Base-by-base conservation (phyloP, 805 yeast genomes). In the Sugiyamaella valdiviana region DNA sequence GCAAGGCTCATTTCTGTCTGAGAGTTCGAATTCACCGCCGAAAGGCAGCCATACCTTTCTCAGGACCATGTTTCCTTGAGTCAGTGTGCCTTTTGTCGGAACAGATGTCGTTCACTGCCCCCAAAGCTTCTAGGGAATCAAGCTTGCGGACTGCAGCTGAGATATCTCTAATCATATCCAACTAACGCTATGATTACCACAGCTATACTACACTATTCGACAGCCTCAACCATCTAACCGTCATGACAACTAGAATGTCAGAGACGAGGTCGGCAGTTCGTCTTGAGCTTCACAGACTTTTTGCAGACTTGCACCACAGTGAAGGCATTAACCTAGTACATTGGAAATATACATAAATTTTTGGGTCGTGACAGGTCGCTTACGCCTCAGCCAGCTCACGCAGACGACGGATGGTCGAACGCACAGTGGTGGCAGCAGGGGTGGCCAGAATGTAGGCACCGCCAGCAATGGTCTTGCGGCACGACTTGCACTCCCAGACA, bases 361-460 rank as follows among this genome's bases (percentile, higher is more conserved):
- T 36, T 17, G 21, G 35, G 19, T 19, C 19, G 21, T 36, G 10
- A 36, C 3, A n/a, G n/a, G 19, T 12, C 39, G 17, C 38, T 86
- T 90, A 93, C 73, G 96, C 99, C 81, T 93, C 99, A 77, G 95
- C 97, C 81, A 95, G 74, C 73, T 93, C 99, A 84, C 99, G 89
- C 78, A 93, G 87, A 85, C 99, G 96, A 83, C 99, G 91, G 81
- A 93, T 93, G 76, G 99, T 91, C 60, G 99, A 93, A 85, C 99
- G 90, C 76, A 90, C 97, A 67, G 99, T 93, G 76, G 96, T 95
- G 72, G 99, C 99, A 74, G 99, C 97, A 70, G 99, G 93, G 67
- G 99, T 93, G 56, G 59, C 83, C 63, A 93, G 90, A 69, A 96
- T 82, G 90, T 93, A 93, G 77, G 99, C 99, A 82, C 99, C 99